These are phyloP conservation scores for Letharia lupina DNA, from an alignment of 495 filamentous ascomycete genomes.

Conservation along the genomic window DNA sequence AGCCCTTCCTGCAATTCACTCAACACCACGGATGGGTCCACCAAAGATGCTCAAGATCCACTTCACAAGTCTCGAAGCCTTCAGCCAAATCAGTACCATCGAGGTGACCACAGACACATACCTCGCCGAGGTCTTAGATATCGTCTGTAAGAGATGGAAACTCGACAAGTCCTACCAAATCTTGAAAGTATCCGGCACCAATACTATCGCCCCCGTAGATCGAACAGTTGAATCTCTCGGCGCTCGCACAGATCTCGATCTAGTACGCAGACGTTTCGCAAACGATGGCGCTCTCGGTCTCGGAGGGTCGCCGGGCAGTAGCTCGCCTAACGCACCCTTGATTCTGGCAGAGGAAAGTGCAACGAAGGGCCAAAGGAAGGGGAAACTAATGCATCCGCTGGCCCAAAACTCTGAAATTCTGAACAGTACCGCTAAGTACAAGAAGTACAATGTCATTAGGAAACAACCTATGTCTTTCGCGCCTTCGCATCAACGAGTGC, in stretches of 20 bases:
- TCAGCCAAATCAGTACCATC: constrained; percentile 55
- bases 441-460: constrained; percentile 83
- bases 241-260: constrained; percentile 72
- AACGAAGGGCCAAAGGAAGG: constrained; percentile 15
- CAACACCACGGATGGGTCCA: constrained; percentile 63
- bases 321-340: constrained; percentile 68
- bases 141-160: constrained; percentile 80
- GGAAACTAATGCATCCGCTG: constrained; percentile 59
- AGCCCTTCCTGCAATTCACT: constrained; percentile 44
- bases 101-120: constrained; percentile 90
- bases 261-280: constrained; percentile 75
- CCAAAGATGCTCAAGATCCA: constrained; percentile 80
- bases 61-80: constrained; percentile 62
- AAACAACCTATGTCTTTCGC: constrained; percentile 94
- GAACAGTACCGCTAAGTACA: constrained; percentile 54
- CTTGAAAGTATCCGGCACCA: constrained; percentile 76
- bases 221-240: constrained; percentile 85
- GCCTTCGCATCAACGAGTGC: constrained; percentile 68
- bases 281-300: constrained; percentile 69
- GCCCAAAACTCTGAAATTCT: constrained; percentile 71
- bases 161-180: constrained; percentile 85
- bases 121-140: constrained; percentile 84
- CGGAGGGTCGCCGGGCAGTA: constrained; percentile 70
- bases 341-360: constrained; percentile 44
- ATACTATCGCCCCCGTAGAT: constrained; percentile 75